Evolutionary conservation across 177 flowering plant species (phyloP).

Genomic region (Vitis hybrid): DNA sequence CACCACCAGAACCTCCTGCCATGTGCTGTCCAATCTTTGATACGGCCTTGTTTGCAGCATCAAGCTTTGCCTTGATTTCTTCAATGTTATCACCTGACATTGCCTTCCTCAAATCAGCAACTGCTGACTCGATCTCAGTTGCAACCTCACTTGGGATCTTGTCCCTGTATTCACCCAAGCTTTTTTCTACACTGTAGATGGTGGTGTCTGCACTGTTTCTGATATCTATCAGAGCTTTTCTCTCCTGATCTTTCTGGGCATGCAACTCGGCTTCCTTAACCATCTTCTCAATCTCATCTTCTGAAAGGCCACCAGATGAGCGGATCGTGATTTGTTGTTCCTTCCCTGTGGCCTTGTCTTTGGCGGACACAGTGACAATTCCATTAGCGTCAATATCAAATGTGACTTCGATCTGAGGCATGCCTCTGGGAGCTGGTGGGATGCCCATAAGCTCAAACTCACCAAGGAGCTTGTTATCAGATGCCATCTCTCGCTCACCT

Average conservation of each 20-base stretch:
- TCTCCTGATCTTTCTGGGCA: constrained; percentile 67
- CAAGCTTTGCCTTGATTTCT: constrained; percentile 67
- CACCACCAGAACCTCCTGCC: constrained; percentile 44
- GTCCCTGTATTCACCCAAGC: constrained; percentile 63
- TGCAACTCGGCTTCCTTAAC: constrained; percentile 78
- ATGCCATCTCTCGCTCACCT: constrained; percentile 85
- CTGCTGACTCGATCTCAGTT: constrained; percentile 59
- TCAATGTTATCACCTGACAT: constrained; percentile 42
- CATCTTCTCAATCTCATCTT: constrained; percentile 84
- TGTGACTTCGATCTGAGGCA: constrained; percentile 81
- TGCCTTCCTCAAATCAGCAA: constrained; percentile 56
- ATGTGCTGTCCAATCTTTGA: constrained; percentile 80
- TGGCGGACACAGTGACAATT: constrained; percentile 84
- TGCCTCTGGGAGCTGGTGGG: constrained; percentile 79
- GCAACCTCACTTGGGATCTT: constrained; percentile 65
- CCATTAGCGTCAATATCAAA: constrained; percentile 87
- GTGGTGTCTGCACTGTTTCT: constrained; percentile 73
- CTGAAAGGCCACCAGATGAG: constrained; percentile 84
- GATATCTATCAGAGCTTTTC: constrained; percentile 64
- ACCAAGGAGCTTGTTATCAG: constrained; percentile 77
- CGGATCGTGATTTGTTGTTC: constrained; percentile 81
- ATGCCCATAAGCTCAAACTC: constrained; percentile 79
- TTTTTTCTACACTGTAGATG: constrained; percentile 74
- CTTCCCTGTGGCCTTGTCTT: constrained; percentile 69
- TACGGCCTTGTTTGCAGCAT: constrained; percentile 70